These are phyloP conservation scores for Triglochin maritima DNA, from an alignment of 106 monocot species.

Conservation along the genomic window DNA sequence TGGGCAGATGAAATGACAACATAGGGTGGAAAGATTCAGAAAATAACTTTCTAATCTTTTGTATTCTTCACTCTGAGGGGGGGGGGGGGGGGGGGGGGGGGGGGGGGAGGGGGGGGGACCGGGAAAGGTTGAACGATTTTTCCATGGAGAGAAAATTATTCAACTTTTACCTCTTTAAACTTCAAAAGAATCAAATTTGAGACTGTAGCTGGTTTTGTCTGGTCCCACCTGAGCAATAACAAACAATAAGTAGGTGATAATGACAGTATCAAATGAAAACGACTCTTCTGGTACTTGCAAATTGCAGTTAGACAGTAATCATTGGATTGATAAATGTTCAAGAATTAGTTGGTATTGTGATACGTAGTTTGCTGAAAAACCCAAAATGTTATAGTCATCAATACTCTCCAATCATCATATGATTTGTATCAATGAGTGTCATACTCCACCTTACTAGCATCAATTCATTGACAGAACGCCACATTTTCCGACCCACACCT, in stretches of 20 bases:
- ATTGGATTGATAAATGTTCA: neutral
- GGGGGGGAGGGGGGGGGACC: no score
- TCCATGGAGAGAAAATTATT: neutral
- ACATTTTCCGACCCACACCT: conserved; percentile 82
- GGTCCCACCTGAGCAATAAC: conserved; percentile 61
- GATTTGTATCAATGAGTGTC: no score
- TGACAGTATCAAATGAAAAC: neutral
- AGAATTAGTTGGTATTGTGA: no score
- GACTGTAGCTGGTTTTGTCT: conserved; percentile 57
- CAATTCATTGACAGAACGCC: conserved; percentile 88
- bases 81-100: no score
- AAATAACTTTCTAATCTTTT: no score
- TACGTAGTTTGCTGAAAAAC: no score
- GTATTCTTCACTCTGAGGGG: no score
- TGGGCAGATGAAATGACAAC: no score
- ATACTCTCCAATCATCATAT: no score
- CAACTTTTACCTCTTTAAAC: conserved; percentile 64
- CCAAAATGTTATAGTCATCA: no score
- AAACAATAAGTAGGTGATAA: neutral
- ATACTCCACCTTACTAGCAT: conserved; percentile 66
- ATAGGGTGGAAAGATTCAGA: no score
- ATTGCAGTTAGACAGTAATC: neutral
- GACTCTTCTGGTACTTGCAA: neutral
- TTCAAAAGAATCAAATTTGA: conserved; percentile 89
- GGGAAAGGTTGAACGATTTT: no score